Base-by-base conservation (phyloP, 768 basidiomycete species). In the Dentipellis fragilis region DNA sequence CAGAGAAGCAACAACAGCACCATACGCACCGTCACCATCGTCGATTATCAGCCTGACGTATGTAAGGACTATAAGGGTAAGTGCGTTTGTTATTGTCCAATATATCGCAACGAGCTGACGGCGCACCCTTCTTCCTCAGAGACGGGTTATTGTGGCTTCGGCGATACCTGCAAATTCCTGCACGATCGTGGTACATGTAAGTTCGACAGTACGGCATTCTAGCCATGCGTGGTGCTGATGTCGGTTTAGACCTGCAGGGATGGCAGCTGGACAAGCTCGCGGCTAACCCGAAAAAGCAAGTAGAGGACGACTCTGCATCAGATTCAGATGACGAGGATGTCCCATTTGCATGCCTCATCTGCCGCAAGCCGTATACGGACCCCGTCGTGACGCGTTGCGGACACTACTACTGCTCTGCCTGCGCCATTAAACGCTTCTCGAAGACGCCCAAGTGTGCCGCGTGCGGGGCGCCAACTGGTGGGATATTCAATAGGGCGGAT, bases 51-150 rank as follows among this genome's bases (percentile, higher is more conserved):
- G 69, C 95, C 95, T 2, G 95, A 98, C 65, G 95, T 99, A 16
- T 99, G 95, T 72, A 99, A 99, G 70, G 95, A 98, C 70, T 99
- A 99, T 72, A 97, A 96, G 83, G 93, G 93, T 91, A 59, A 29
- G 29, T 29, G 29, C 55, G 85, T 77, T 57, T 57, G 16, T 52
- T 49, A 23, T 51, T 61, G 45, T 38, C 17, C 12, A n/a, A 17
- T 47, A 34, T 36, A 17, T 19, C 12, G 8, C 14, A 49, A 49
- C 19, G 17, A 23, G 16, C 35, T 16, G 39, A 6, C 50, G 21
- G 23, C 57, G 59, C 51, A 62, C n/a, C 12, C 14, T 35, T 39
- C 29, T 49, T 35, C 19, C n/a, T 17, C 46, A 95, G 95, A 98
- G 74, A 99, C 96, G 52, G 96, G 96, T 0, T 99, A 91, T 68